Evolutionary conservation across 345 rosid genomes (phyloP), one percentile per base, ranked within the genome.

Genomic region (Syzygium jambos): DNA sequence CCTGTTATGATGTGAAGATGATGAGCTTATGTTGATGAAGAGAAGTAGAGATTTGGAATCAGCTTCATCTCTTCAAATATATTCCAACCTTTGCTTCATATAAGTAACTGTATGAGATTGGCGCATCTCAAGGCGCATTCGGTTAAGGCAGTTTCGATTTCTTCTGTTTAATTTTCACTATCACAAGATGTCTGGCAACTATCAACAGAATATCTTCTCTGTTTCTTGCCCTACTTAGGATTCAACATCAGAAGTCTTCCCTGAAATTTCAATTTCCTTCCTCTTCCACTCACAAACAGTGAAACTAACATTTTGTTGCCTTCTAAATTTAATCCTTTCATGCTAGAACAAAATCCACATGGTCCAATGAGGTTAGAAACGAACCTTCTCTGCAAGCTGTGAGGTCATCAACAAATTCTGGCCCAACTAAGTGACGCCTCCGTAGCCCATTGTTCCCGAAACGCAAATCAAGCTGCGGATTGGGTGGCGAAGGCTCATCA

Each of bases 381-480:
- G 51, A 56, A 95, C 99, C 98, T 95, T 95, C 61, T 96, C 96
- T 88, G 93, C 93, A 41, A 95, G 93, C 91, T 92, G 63, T 57
- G 63, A 57, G 63, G 63, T 57, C 63, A 57, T 23, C 29, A 57
- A 43, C 46, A 43, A 43, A 43, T 43, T 43, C 46, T 43, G 46
- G 46, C 46, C 46, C 46, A 43, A 43, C 46, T 43, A 6, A 43
- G 46, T 43, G 46, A 43, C 46, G 6, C 46, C 46, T 43, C 46
- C 1, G 46, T 43, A 43, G 46, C 46, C 46, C 46, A 43, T 41
- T 43, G 46, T 43, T 43, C 46, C 46, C 46, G 46, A 43, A 43
- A 43, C 6, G 46, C 46, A 43, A 43, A 43, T 5, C 46, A 43
- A 43, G 46, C 46, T 1, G 7, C 46, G 46, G 46, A 43, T 43